A percentile compares a stretch with the other conserved stretches of the same genome.
phyloP scores from a whole-genome alignment of 129 eudicot genomes.

The Chrysanthemum lavandulifolium region DNA sequence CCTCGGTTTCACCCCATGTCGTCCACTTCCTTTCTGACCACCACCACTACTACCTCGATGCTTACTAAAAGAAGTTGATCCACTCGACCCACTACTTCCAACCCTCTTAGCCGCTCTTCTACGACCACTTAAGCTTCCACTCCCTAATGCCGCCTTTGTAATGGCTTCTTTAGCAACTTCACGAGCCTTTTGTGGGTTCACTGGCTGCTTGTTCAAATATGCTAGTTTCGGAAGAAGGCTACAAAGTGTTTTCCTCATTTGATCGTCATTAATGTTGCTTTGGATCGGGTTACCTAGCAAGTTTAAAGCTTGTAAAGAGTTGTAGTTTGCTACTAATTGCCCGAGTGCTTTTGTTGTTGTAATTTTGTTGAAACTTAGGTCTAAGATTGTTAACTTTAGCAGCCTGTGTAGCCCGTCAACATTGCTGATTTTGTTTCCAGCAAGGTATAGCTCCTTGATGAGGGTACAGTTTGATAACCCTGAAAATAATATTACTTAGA shows the following conservation, averaged over 20 bases:
- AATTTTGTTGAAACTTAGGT: constrained; percentile 91
- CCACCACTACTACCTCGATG: constrained; percentile 38
- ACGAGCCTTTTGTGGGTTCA: constrained; percentile 79
- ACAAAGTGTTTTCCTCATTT: constrained; percentile 62
- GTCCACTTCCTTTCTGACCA: constrained; percentile 35
- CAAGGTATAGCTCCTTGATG: constrained; percentile 77
- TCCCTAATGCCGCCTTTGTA: constrained; percentile 65
- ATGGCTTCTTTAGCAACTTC: constrained; percentile 57
- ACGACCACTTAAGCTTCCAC: constrained; percentile 33
- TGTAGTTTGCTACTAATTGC: constrained; percentile 83
- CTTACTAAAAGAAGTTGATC: constrained; percentile 34
- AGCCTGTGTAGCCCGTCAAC: constrained; percentile 91
- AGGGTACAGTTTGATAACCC: constrained; percentile 78
- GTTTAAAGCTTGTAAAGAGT: constrained; percentile 69
- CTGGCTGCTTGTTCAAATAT: constrained; percentile 74
- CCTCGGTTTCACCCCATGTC: constrained; percentile 45
- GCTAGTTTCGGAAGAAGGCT: constrained; percentile 82
- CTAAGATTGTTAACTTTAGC: constrained; percentile 65
- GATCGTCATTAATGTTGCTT: constrained; percentile 68
- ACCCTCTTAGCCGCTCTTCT: constrained; percentile 51
- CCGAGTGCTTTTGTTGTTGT: constrained; percentile 83
- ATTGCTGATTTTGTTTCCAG: constrained; percentile 86
- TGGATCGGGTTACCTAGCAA: constrained; percentile 80
- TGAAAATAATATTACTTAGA: constrained; percentile 21
- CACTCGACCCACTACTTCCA: constrained; percentile 41